A percentile compares a stretch with the other conserved stretches of the same genome.
Conservation (phyloP, 805 yeast genomes). For the Candida insectorum region DNA sequence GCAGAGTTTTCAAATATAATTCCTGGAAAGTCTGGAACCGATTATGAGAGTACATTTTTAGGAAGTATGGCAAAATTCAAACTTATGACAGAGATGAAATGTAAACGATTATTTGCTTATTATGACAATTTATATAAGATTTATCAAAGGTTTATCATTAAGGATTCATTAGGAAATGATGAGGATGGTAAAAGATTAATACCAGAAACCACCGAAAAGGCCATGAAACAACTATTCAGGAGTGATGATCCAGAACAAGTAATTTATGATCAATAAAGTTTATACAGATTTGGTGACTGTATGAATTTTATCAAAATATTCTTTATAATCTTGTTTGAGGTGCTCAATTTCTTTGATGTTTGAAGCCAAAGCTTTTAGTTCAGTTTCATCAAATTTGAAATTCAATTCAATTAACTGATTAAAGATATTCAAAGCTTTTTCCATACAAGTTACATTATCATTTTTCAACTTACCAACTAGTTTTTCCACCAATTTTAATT, state of each 20-base stretch:
- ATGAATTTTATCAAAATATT: conserved; percentile 51
- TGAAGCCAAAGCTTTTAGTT: conserved; percentile 30
- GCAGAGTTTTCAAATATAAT: conserved; percentile 55
- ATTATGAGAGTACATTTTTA: conserved; percentile 42
- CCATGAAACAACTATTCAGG: conserved; percentile 46
- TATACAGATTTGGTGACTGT: conserved; percentile 26
- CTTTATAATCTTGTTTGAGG: conserved; percentile 47
- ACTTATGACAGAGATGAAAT: conserved; percentile 51
- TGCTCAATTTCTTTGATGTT: conserved; percentile 37
- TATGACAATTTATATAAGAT: conserved; percentile 38
- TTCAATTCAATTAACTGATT: conserved; percentile 39
- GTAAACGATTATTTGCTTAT: conserved; percentile 40
- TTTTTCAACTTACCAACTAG: conserved; percentile 28
- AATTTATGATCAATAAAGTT: conserved; percentile 11
- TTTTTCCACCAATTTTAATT: conserved; percentile 28
- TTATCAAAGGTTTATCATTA: conserved; percentile 20
- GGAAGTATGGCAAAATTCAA: conserved; percentile 56
- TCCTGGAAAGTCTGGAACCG: conserved; percentile 51
- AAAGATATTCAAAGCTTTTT: conserved; percentile 53
- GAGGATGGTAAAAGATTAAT: conserved; percentile 43
- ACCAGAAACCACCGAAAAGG: conserved; percentile 48
- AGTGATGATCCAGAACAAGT: conserved; percentile 49
- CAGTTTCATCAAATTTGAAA: conserved; percentile 45
- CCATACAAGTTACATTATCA: conserved; percentile 50
- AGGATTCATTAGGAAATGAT: conserved; percentile 35